Evolutionary conservation across 2,329 filamentous ascomycete genomes (phyloP), one percentile per base, ranked within the genome.

Genomic region (Nemania serpens): DNA sequence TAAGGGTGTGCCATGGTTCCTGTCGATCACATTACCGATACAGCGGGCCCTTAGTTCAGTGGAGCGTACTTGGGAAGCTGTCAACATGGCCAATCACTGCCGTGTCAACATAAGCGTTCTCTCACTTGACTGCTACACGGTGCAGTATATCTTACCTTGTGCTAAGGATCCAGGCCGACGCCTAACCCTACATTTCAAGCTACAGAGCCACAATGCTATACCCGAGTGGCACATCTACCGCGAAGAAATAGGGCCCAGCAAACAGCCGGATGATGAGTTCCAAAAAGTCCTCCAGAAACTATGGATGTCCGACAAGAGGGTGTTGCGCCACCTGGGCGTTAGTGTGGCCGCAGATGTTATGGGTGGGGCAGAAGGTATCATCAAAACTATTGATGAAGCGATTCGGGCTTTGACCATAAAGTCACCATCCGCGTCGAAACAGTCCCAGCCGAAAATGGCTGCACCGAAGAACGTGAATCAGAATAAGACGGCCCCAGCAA

Each of bases 1-100:
- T 70, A 81, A 75, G 68, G 81, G 68, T 68, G 83, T 79, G 74
- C 86, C 78, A 68, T 76, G 74, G 61, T 87, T 78, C 70, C 76
- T 91, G 29, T 81, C 82, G 1, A 73, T 81, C 18, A 88, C 90
- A 6, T 80, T 92, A 4, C 86, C 88, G 0, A 75, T 91, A n/a
- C 77, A 91, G 17, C 80, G 79, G 49, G 84, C 82, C 1, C 75
- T 93, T 2, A 82, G 86, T 62, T 76, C 77, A 37, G 81, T 93
- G 20, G 86, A 91, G 66, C 75, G 76, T 17, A 74, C 76, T 1
- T 88, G 86, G 82, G 74, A 75, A 12, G 68, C 71, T 36, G 63
- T 80, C 2, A 70, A 76, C 20, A 70, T 73, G 11, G 78, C 75
- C 11, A 78, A 78, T 36, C 78, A 80, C 53, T 82, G 81, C 12